phyloP scores from a whole-genome alignment of 768 basidiomycete species.

The Kwoniella dendrophila region DNA sequence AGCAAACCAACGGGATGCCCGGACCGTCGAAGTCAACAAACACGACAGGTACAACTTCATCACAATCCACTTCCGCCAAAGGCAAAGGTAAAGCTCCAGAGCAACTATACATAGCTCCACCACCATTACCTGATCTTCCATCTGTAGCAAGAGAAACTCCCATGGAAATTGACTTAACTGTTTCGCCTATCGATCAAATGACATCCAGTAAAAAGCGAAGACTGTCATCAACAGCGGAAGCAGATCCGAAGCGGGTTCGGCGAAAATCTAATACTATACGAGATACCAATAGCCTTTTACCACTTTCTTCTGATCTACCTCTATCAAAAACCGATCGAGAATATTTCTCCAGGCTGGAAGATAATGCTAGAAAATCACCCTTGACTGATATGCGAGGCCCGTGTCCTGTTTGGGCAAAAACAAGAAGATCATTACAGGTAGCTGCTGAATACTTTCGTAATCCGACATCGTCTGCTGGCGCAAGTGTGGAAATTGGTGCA shows the following conservation, averaged over 20 bases:
- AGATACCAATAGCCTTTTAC: neutral
- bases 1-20: neutral
- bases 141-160: neutral
- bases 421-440: slow-evolving; percentile 29
- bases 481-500: slow-evolving; percentile 41
- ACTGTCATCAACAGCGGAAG: slow-evolving; percentile 31
- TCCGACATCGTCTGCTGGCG: slow-evolving; percentile 41
- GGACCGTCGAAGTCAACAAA: neutral
- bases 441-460: slow-evolving; percentile 42
- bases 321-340: slow-evolving; percentile 24
- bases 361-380: slow-evolving; percentile 27
- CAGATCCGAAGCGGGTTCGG: slow-evolving; percentile 12
- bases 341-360: slow-evolving; percentile 31
- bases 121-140: neutral
- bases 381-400: slow-evolving; percentile 28
- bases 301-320: neutral
- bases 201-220: slow-evolving; percentile 34
- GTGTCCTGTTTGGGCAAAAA: slow-evolving; percentile 49
- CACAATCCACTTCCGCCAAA: slow-evolving; percentile 25
- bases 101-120: neutral
- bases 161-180: neutral
- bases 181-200: neutral
- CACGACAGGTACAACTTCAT: neutral
- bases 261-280: slow-evolving; percentile 16
- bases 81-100: slow-evolving; percentile 26